A percentile compares a stretch with the other conserved stretches of the same genome.
Evolutionary conservation across 2,329 filamentous ascomycete species (phyloP).

Genomic region (Paecilomyces niveus): DNA sequence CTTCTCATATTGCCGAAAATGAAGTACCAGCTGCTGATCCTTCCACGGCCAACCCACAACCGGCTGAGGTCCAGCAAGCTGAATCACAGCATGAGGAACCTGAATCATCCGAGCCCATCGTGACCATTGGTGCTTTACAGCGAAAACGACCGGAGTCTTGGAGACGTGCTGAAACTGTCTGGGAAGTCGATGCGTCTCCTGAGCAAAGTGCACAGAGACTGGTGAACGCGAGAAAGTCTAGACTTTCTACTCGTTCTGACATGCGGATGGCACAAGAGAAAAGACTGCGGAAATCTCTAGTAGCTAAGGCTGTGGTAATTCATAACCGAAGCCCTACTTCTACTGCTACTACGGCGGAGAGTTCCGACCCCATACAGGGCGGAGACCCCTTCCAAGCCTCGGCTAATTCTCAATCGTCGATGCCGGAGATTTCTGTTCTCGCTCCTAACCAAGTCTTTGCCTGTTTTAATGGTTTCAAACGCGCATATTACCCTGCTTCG

Average conservation of each 20-base stretch:
- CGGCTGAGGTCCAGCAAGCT: background rate
- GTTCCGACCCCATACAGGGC: conserved; percentile 8
- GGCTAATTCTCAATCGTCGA: conserved; percentile 1
- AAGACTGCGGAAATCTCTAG: conserved; percentile 2
- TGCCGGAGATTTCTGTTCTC: conserved; percentile 18
- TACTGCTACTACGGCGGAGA: conserved; percentile 5
- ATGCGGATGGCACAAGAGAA: conserved; percentile 1
- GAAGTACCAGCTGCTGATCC: conserved; percentile 7
- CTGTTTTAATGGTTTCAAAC: conserved; percentile 49
- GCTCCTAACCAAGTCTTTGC: conserved; percentile 51
- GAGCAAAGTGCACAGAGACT: conserved; percentile 13
- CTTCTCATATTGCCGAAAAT: conserved; percentile 8
- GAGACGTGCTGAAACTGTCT: conserved; percentile 22
- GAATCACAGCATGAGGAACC: background rate
- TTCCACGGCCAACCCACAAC: background rate
- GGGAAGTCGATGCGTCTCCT: conserved; percentile 31
- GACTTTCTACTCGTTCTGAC: background rate
- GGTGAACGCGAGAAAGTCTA: conserved; percentile 2
- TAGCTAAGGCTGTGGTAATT: conserved; percentile 4
- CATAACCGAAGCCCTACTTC: conserved; percentile 8
- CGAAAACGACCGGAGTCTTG: conserved; percentile 16
- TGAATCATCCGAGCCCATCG: background rate
- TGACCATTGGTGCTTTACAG: conserved; percentile 7
- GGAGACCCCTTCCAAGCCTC: conserved; percentile 4
- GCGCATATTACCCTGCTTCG: conserved; percentile 55